phyloP scores from a whole-genome alignment of 225 moss, liverwort and hornwort species.

The Pseudisothecium myosuroides region DNA sequence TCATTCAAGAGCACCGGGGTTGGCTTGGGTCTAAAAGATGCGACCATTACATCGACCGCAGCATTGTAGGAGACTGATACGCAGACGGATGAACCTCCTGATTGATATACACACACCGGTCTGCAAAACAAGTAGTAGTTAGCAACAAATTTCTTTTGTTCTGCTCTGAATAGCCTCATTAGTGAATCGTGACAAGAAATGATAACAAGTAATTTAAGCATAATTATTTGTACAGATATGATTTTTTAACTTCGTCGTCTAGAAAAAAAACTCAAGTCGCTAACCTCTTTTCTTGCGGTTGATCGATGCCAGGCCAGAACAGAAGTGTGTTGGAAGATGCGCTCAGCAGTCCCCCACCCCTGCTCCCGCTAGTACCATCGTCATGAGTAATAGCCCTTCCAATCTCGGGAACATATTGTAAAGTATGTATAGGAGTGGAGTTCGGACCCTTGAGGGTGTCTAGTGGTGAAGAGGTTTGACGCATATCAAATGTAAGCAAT shows the following conservation, averaged over 20 bases:
- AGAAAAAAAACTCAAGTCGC: neutral
- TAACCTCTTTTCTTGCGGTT: conserved; percentile 29
- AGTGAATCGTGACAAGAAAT: neutral
- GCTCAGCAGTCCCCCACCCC: conserved; percentile 44
- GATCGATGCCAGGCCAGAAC: conserved; percentile 47
- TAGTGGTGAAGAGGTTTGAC: conserved; percentile 61
- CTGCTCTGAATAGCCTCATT: neutral
- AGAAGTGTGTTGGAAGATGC: conserved; percentile 55
- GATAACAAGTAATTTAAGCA: neutral
- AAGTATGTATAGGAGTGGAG: conserved; percentile 61
- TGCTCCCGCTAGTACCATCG: neutral
- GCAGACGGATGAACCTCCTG: conserved; percentile 46
- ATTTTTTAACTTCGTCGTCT: neutral
- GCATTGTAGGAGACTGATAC: conserved; percentile 53
- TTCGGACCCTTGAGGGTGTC: conserved; percentile 38
- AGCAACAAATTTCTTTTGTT: neutral
- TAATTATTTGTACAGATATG: neutral
- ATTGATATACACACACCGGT: conserved; percentile 46
- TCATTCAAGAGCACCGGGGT: conserved; percentile 11
- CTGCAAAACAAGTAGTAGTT: conserved; percentile 12
- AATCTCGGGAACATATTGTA: conserved; percentile 47
- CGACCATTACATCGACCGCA: conserved; percentile 36
- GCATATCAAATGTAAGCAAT: conserved; percentile 57
- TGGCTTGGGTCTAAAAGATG: conserved; percentile 59
- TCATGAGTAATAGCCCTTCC: neutral